phyloP scores from a whole-genome alignment of 306 rosid genomes.

The Hippophae rhamnoides region DNA sequence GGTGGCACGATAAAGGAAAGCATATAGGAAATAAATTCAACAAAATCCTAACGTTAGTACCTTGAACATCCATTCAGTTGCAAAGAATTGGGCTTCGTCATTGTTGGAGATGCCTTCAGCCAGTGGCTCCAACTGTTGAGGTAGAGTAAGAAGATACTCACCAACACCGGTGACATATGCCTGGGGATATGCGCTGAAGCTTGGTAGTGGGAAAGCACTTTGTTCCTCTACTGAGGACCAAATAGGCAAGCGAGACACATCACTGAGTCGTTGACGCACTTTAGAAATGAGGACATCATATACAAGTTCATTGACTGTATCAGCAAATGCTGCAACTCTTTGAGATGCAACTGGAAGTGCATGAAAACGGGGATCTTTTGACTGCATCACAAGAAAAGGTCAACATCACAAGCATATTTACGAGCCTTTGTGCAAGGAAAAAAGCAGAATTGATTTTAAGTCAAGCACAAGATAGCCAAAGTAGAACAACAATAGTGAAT shows the following conservation, averaged over 20 bases:
- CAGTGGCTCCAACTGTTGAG: conserved; percentile 98
- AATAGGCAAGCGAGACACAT: conserved; percentile 71
- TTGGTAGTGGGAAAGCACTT: conserved; percentile 73
- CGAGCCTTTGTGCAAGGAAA: not conserved
- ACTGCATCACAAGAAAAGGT: conserved; percentile 41
- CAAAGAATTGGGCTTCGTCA: conserved; percentile 95
- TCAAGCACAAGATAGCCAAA: no score
- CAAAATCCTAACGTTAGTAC: conserved; percentile 20
- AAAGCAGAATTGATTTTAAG: not conserved
- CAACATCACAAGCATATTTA: not conserved
- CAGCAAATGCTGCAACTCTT: conserved; percentile 88
- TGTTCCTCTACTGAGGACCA: conserved; percentile 92
- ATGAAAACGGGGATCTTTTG: conserved; percentile 97
- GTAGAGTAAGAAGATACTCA: conserved; percentile 92
- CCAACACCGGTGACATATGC: conserved; percentile 80
- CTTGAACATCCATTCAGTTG: conserved; percentile 99
- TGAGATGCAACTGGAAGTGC: conserved; percentile 92
- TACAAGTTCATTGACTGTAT: conserved; percentile 89
- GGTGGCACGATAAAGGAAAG: no score
- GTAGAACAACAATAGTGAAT: no score
- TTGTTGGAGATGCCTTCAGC: conserved; percentile 88
- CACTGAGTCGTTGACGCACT: conserved; percentile 90
- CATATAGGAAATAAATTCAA: no score
- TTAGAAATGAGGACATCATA: conserved; percentile 96
- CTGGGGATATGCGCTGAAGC: conserved; percentile 93